Percentiles rank a stretch among this genome's conserved stretches.
Conservation (phyloP, 345 rosid genomes). For the Dipteronia dyeriana region DNA sequence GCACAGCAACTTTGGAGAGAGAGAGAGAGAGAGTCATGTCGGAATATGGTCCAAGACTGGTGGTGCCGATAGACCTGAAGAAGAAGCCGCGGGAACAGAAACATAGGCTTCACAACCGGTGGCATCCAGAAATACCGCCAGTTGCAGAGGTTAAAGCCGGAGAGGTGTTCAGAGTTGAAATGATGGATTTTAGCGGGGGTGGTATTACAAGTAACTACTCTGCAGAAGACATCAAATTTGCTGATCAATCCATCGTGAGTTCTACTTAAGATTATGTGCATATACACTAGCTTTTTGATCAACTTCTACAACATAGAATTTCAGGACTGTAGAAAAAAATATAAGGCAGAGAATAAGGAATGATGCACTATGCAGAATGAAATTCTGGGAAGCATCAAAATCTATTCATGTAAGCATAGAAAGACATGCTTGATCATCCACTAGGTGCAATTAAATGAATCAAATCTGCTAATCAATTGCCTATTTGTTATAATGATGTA, state of each 20-base stretch:
- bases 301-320: not conserved
- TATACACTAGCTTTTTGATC: not conserved
- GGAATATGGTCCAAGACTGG: slow-evolving; percentile 36
- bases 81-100: slow-evolving; percentile 62
- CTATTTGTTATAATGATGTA: not conserved
- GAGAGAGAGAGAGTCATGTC: slow-evolving; percentile 27
- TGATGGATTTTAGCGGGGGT: slow-evolving; percentile 58
- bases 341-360: too few relatives aligned
- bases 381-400: not conserved
- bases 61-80: slow-evolving; percentile 57
- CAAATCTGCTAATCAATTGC: not conserved
- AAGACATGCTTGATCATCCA: not conserved
- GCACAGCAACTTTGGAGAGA: not conserved
- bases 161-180: slow-evolving; percentile 61
- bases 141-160: slow-evolving; percentile 42
- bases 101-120: slow-evolving; percentile 56
- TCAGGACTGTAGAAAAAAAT: not conserved
- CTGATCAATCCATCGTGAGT: slow-evolving; percentile 52
- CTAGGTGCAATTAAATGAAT: not conserved
- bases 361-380: not conserved
- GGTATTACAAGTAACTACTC: slow-evolving; percentile 38
- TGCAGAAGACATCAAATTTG: slow-evolving; percentile 51
- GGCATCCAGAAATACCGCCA: slow-evolving; percentile 66
- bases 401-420: not conserved
- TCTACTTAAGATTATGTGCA: not conserved